Evolutionary conservation across 768 basidiomycete species (phyloP).

Genomic region (Trametes gibbosa): DNA sequence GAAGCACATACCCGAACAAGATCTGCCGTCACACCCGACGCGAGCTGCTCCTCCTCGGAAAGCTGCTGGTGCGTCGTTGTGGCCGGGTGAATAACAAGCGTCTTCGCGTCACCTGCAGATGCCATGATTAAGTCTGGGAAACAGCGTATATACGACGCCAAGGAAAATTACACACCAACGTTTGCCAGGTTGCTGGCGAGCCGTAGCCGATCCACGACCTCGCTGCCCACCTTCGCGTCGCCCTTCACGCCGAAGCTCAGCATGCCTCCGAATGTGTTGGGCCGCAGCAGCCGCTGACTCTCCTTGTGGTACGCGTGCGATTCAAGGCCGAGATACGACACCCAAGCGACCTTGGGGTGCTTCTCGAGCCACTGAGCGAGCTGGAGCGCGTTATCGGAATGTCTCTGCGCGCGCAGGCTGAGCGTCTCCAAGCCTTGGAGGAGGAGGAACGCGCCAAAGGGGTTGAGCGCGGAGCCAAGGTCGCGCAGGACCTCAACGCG

Average conservation of each 20-base stretch:
- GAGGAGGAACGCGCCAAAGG: constrained; percentile 72
- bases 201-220: constrained; percentile 66
- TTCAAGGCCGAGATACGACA: constrained; percentile 71
- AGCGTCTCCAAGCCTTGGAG: constrained; percentile 81
- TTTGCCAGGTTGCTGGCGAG: constrained; percentile 74
- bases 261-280: constrained; percentile 65
- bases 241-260: constrained; percentile 77
- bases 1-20: constrained; percentile 57
- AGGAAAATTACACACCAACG: constrained; percentile 46
- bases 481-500: constrained; percentile 65
- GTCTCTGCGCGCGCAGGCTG: constrained; percentile 66
- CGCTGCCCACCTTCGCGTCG: constrained; percentile 43
- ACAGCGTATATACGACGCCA: constrained; percentile 21
- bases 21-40: constrained; percentile 73
- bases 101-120: constrained; percentile 63
- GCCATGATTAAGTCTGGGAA: background rate
- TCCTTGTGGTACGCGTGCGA: constrained; percentile 57
- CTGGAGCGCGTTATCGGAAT: constrained; percentile 66
- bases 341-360: constrained; percentile 71
- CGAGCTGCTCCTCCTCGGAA: constrained; percentile 53
- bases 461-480: constrained; percentile 62
- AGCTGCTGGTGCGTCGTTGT: constrained; percentile 77
- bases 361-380: constrained; percentile 67
- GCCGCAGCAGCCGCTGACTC: constrained; percentile 56
- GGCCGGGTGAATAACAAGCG: constrained; percentile 75